Evolutionary conservation across 352 stramenopile genomes (phyloP).

Genomic region (Phytophthora uliginosa): DNA sequence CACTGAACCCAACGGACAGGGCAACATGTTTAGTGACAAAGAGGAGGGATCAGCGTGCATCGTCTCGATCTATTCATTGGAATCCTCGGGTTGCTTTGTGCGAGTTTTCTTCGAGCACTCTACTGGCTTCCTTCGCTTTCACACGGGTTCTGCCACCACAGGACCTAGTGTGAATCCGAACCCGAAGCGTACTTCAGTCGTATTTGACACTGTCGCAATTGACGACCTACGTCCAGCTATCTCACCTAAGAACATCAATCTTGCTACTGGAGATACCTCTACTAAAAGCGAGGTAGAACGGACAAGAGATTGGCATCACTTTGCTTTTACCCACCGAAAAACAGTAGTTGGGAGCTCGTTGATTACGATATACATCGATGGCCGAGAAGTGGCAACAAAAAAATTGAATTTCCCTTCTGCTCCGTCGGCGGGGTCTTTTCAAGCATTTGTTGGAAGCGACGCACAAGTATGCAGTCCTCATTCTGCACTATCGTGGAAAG

Average conservation of each 20-base stretch:
- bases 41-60: constrained; percentile 73
- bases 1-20: neutral
- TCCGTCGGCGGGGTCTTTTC: constrained; percentile 50
- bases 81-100: constrained; percentile 69
- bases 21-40: neutral
- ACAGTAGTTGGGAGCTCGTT: constrained; percentile 75
- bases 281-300: constrained; percentile 19
- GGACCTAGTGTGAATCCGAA: constrained; percentile 69
- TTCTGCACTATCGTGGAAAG: constrained; percentile 71
- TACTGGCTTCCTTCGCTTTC: constrained; percentile 71
- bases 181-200: constrained; percentile 57
- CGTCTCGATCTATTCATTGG: constrained; percentile 78
- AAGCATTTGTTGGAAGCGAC: constrained; percentile 81
- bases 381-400: constrained; percentile 75
- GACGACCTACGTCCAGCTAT: constrained; percentile 38
- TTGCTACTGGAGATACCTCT: neutral
- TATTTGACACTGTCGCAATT: constrained; percentile 78
- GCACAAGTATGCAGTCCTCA: constrained; percentile 75
- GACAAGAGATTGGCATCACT: constrained; percentile 74
- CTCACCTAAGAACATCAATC: neutral
- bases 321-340: constrained; percentile 80
- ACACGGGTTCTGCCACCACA: constrained; percentile 63
- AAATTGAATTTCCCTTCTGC: constrained; percentile 78
- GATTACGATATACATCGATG: constrained; percentile 82
- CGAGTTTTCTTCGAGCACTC: constrained; percentile 81